phyloP scores from a whole-genome alignment of 2,329 filamentous ascomycete species.

The Talaromyces sp. region DNA sequence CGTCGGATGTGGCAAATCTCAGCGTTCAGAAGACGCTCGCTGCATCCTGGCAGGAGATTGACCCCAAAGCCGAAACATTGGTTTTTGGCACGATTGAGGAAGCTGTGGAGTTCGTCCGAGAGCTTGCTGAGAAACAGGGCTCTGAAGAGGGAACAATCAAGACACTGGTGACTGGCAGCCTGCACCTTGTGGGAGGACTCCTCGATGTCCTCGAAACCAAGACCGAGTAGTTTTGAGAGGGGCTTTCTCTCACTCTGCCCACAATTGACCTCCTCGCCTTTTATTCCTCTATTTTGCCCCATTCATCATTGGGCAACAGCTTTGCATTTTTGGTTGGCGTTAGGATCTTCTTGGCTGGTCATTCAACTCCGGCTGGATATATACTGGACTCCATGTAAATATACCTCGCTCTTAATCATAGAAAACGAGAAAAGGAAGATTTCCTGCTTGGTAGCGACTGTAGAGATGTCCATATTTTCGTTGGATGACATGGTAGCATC shows the following conservation, averaged over 20 bases:
- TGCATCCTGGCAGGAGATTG: conserved; percentile 53
- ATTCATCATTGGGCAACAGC: background rate
- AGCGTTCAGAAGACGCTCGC: conserved; percentile 66
- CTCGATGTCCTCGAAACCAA: conserved; percentile 64
- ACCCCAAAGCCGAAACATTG: conserved; percentile 49
- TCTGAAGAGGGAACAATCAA: conserved; percentile 46
- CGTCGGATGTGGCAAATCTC: conserved; percentile 53
- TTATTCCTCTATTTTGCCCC: background rate
- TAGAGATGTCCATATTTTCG: background rate
- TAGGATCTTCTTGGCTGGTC: background rate
- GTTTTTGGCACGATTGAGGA: conserved; percentile 65
- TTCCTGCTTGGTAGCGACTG: background rate
- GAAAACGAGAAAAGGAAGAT: background rate
- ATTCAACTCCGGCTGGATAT: background rate
- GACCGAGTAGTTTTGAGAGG: conserved; percentile 11
- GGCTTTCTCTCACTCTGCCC: background rate
- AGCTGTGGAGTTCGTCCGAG: conserved; percentile 56
- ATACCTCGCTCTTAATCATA: background rate
- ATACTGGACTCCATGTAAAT: background rate
- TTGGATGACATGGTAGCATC: background rate
- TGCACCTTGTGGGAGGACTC: conserved; percentile 77
- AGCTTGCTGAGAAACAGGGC: conserved; percentile 32
- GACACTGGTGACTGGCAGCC: conserved; percentile 73
- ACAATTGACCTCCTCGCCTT: background rate
- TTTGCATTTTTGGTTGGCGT: background rate